Conservation (phyloP, 805 yeast species). For the Monosporozyma aquatica region DNA sequence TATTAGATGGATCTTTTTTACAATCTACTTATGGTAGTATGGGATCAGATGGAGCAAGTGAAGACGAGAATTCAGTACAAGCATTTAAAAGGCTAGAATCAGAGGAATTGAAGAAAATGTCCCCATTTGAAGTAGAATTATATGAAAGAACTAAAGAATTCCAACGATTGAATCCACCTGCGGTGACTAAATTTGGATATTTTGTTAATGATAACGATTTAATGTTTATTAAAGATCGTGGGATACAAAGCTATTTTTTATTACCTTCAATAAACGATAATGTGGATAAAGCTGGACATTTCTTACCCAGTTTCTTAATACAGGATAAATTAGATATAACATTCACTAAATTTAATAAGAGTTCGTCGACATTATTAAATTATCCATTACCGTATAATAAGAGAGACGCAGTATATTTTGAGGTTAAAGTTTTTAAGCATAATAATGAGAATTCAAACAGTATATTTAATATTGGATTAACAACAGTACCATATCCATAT, state of each 20-base stretch:
- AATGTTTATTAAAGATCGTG: constrained; percentile 28
- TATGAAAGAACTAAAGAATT: constrained; percentile 27
- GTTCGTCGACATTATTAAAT: constrained; percentile 30
- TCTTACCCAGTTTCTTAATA: constrained; percentile 29
- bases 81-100: constrained; percentile 18
- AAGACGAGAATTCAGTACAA: constrained; percentile 18
- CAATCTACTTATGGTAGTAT: constrained; percentile 21
- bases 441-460: constrained; percentile 33
- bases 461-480: constrained; percentile 55
- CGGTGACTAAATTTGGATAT: constrained; percentile 26
- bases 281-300: constrained; percentile 25
- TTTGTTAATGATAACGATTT: constrained; percentile 21
- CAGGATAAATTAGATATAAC: constrained; percentile 29
- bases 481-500: constrained; percentile 65
- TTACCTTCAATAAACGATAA: constrained; percentile 30
- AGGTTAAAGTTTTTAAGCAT: constrained; percentile 42
- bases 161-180: constrained; percentile 25
- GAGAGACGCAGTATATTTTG: constrained; percentile 65
- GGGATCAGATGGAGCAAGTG: constrained; percentile 27
- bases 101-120: constrained; percentile 24
- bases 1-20: constrained; percentile 25
- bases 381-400: constrained; percentile 35
- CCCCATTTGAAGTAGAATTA: constrained; percentile 25
- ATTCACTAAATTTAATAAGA: constrained; percentile 25
- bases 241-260: constrained; percentile 29